Evolutionary conservation across 148 eudicot species (phyloP).

Genomic region (Rhododendron williamsianum): DNA sequence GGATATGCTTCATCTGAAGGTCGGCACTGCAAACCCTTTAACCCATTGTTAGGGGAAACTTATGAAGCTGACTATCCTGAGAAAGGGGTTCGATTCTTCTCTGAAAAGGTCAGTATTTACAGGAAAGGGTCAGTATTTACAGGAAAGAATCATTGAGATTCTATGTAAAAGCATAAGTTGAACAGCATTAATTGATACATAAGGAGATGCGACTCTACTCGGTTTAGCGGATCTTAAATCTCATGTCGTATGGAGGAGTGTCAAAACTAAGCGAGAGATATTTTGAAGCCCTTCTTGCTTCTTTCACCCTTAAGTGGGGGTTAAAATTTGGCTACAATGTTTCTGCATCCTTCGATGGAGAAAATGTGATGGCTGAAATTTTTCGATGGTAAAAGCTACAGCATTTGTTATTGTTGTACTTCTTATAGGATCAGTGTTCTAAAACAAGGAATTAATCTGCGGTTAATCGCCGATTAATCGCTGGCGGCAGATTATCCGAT

Average conservation of each 20-base stretch:
- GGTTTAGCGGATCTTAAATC: background rate
- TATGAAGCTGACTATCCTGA: constrained; percentile 98
- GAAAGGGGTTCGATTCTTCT: constrained; percentile 82
- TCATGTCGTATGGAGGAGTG: background rate
- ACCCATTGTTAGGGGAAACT: constrained; percentile 96
- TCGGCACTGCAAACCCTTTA: constrained; percentile 88
- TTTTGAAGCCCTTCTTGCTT: background rate
- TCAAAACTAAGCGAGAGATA: background rate
- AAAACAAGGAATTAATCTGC: too few species aligned
- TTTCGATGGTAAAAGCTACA: background rate
- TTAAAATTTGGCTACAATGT: background rate
- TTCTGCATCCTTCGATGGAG: background rate
- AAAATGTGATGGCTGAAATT: background rate
- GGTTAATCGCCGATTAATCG: too few species aligned
- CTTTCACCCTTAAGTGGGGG: background rate
- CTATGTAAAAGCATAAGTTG: background rate
- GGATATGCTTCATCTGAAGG: constrained; percentile 98
- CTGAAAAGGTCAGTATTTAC: constrained; percentile 65
- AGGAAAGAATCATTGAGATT: background rate
- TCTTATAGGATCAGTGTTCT: background rate
- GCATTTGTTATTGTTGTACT: background rate
- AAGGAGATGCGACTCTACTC: background rate
- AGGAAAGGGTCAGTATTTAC: constrained; percentile 29
- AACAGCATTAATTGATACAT: background rate
- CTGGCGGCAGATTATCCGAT: too few species aligned